Evolutionary conservation across 257 asterid species (phyloP), one percentile per base, ranked within the genome.

Genomic region (Lycium ferocissimum): DNA sequence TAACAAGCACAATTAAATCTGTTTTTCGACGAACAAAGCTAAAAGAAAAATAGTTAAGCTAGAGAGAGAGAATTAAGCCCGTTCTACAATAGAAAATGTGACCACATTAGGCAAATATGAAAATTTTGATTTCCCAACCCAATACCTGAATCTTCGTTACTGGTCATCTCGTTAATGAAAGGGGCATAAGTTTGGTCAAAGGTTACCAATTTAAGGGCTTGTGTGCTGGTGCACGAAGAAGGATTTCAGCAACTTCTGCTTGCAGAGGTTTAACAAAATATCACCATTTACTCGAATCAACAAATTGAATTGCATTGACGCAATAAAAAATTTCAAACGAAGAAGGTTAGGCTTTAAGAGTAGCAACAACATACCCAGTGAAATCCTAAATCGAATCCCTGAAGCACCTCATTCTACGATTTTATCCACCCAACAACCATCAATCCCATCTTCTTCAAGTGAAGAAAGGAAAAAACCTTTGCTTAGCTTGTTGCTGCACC

Each of bases 401-500:
- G 40, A 63, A 63, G 70, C 15, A 63, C 70, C 73, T 76, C 62
- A 4, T 53, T 76, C 63, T 76, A 22, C 7, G 47, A 76, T 49
- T 76, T 20, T 75, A 22, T 75, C 81, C 81, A 76, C 81, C 20
- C 47, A 51, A 26, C 63, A 6, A 51, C 63, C 82, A 76, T 22
- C 82, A 22, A 26, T 26, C 63, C 40, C 45, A 51, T 45, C 82
- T 51, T 69, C 13, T 69, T 76, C 26, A 76, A 51, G 47, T 76
- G 20, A 76, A 76, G 62, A 22, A 75, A 22, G 15, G 43, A 37
- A 51, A 76, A 76, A 22, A 26, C 9, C 43, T 22, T 51, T 33
- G 62, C 63, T 51, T 76, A 51, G 82, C 82, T 51, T 26, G 63
- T 51, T 75, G 81, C 20, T 75, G 81, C 59, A 75, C 61, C 43